Percentiles rank a stretch among this genome's conserved stretches.
Conservation (phyloP, 2,329 filamentous ascomycete species). For the Pseudopithomyces maydicus region DNA sequence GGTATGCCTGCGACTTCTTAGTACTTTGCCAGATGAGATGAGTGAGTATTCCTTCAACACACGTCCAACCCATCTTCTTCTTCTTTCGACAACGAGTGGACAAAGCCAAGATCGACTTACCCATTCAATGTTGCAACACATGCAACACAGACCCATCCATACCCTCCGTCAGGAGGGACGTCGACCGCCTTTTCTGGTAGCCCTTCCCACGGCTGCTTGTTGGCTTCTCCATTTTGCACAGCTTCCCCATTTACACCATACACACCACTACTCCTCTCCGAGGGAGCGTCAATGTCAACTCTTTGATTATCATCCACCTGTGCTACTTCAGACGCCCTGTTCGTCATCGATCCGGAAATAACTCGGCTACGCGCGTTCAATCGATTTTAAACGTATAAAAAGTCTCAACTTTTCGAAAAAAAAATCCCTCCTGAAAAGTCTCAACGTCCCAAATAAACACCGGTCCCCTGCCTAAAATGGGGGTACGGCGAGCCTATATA, state of each 20-base stretch:
- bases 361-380: neutral
- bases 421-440: neutral
- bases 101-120: constrained; percentile 30
- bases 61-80: no score
- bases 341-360: neutral
- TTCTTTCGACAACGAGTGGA: no score
- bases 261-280: neutral
- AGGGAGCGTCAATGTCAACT: neutral
- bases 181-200: constrained; percentile 29
- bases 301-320: neutral
- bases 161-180: constrained; percentile 64
- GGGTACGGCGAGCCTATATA: neutral
- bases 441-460: neutral
- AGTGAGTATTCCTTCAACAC: neutral
- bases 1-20: constrained; percentile 59
- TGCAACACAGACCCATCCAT: constrained; percentile 62
- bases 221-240: neutral
- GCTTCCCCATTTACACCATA: neutral
- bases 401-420: neutral
- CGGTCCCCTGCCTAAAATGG: neutral
- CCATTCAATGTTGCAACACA: constrained; percentile 38
- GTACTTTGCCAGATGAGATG: neutral
- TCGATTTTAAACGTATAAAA: neutral
- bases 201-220: constrained; percentile 8
- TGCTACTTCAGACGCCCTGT: neutral